phyloP scores from a whole-genome alignment of 2,329 filamentous ascomycete species.

The Xylaria sp. region DNA sequence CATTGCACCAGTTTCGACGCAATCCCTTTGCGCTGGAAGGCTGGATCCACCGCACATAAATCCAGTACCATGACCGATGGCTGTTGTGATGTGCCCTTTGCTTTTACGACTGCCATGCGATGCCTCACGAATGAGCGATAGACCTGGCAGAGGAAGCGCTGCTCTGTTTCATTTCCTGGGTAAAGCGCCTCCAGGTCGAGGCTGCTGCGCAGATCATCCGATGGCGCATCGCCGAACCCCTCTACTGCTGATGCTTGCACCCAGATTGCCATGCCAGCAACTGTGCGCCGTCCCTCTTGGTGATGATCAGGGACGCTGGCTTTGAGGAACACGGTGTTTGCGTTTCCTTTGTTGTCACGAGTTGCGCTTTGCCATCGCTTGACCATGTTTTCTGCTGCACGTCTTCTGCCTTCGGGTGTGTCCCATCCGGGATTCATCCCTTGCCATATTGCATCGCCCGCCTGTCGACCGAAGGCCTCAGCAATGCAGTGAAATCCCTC shows the following conservation, averaged over 20 bases:
- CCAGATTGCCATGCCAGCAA: constrained; percentile 61
- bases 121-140: constrained; percentile 47
- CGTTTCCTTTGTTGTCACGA: constrained; percentile 46
- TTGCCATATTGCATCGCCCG: constrained; percentile 53
- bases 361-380: constrained; percentile 46
- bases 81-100: constrained; percentile 41
- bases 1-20: constrained; percentile 49
- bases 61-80: constrained; percentile 55
- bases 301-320: constrained; percentile 48
- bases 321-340: constrained; percentile 57
- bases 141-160: constrained; percentile 50
- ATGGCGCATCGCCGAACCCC: constrained; percentile 48
- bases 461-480: constrained; percentile 54
- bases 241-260: constrained; percentile 52
- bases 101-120: constrained; percentile 45
- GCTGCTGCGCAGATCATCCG: constrained; percentile 36
- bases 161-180: constrained; percentile 47
- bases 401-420: constrained; percentile 46
- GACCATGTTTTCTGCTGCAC: constrained; percentile 42
- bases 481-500: constrained; percentile 37
- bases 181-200: constrained; percentile 43
- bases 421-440: constrained; percentile 59
- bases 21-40: constrained; percentile 54
- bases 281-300: constrained; percentile 25
- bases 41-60: constrained; percentile 55